Base-by-base conservation (phyloP, 208 protist species). In the Leptomonas pyrrhocoris region DNA sequence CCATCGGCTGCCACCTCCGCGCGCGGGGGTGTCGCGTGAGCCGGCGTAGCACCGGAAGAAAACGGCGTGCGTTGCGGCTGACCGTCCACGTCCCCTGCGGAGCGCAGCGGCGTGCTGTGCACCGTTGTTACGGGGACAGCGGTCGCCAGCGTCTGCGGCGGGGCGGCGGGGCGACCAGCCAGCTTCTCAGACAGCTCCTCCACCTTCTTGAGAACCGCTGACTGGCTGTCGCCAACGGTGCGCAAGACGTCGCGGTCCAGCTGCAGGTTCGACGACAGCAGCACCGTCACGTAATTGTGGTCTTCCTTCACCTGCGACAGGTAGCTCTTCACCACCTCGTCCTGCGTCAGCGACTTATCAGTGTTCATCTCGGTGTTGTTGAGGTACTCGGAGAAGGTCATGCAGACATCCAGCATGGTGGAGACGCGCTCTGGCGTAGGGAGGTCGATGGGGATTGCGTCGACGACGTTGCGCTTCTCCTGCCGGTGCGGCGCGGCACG, bases 361-460 rank as follows among this genome's bases (percentile, higher is more conserved):
- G 56, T 36, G 30, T 75, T 46, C 53, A 79, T 68, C 43, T 77
- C 80, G 11, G 77, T 73, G 61, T 90, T 90, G 61, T 84, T 78
- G 13, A 93, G 65, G 68, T 93, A 94, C 83, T 96, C 90, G 38
- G 87, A 83, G 48, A 96, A 79, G 23, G 84, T 77, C 45, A 89
- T 77, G 69, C 88, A 94, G 21, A 73, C 77, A 25, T 96, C 90
- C 23, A 96, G 78, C 90, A 96, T 96, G 16, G 71, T 70, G 2
- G 86, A 70, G 21, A 96, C 48, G 21, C 69, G 69, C 42, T 84
- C 80, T n/a, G 87, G 64, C 7, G 68, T 90, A 19, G 90, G 90
- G 2, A 90, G 63, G 27, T 86, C 59, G 54, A 96, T 69, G 2
- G 83, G 76, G 43, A 94, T 83, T 4, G 90, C 88, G 25, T 90